Percentiles rank a stretch among this genome's conserved stretches.
Conservation (phyloP, 345 rosid genomes). For the Brassica cretica region DNA sequence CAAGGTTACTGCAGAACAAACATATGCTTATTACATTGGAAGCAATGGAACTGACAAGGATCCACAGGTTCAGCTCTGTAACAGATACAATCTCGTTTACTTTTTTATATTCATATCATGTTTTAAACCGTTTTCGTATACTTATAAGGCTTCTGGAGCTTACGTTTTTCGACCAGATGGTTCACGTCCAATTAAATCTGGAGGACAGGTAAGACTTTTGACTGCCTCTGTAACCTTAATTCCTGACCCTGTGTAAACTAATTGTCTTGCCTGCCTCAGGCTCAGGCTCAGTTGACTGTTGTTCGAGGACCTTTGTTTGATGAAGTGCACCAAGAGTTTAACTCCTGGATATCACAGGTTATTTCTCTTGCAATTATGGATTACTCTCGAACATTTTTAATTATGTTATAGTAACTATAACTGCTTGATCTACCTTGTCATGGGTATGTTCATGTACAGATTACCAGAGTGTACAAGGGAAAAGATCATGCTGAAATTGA, state of each 20-base stretch:
- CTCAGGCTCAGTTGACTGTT: slow-evolving; percentile 49
- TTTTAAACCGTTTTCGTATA: neutral
- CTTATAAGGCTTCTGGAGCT: slow-evolving; percentile 86
- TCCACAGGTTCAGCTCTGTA: slow-evolving; percentile 66
- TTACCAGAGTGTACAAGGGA: slow-evolving; percentile 81
- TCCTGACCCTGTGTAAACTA: slow-evolving; percentile 6
- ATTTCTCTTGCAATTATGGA: slow-evolving; percentile 14
- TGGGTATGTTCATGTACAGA: slow-evolving; percentile 41
- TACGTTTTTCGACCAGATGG: slow-evolving; percentile 89
- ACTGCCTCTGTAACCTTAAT: slow-evolving; percentile 21
- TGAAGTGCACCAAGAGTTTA: slow-evolving; percentile 76
- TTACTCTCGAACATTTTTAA: slow-evolving; percentile 5
- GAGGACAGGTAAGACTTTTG: slow-evolving; percentile 51
- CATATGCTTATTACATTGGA: slow-evolving; percentile 82
- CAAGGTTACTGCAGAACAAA: slow-evolving; percentile 54
- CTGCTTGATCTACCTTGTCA: slow-evolving; percentile 24
- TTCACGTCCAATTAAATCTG: slow-evolving; percentile 48
- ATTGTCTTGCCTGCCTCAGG: slow-evolving; percentile 45
- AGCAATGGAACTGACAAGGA: slow-evolving; percentile 85
- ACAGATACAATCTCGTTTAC: slow-evolving; percentile 7
- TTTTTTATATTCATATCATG: slow-evolving; percentile 8
- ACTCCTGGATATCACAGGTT: slow-evolving; percentile 92
- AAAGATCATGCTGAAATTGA: slow-evolving; percentile 90
- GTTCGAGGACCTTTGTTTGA: slow-evolving; percentile 78
- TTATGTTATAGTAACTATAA: neutral